Base-by-base conservation (phyloP, 441 rosid genomes). In the Aquilaria agallochum region DNA sequence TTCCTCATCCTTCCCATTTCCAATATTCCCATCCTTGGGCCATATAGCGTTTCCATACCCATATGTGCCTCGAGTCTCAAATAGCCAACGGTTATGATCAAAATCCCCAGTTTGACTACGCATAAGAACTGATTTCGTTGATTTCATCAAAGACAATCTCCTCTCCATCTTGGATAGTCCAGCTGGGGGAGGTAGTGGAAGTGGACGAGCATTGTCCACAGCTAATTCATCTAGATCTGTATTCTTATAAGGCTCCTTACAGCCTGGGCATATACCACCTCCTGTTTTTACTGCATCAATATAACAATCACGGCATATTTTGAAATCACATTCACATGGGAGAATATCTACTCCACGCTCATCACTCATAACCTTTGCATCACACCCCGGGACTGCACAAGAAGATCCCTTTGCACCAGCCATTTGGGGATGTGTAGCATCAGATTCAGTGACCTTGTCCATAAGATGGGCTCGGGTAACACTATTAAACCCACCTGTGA, bases 291-390 rank as follows among this genome's bases (percentile, higher is more conserved):
- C 88, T 0, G 96, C 96, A 76, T 92, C 98, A 47, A 88, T 71
- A 60, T 83, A 92, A 68, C 96, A 92, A 68, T 92, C 98, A 44
- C 88, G 79, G 61, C 98, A 92, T 52, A 92, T 87, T 81, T 92
- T 92, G 65, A 87, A 92, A 76, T 89, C 98, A 65, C 98, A 92
- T 68, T 87, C 96, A n/a, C 98, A 92, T 52, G 96, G 98, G 40
- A 90, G 92, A 69, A 90, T 86, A 62, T 90, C 98, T n/a, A 60
- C 64, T 3, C 98, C 96, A 33, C 95, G 89, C 72, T 65, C 96
- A 65, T 89, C 98, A 50, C 85, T 87, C 96, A 92, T 92, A 48
- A 88, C 91, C 72, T 84, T 89, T 10, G 83, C 93, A 61, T 92
- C 98, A 57, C 98, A 92, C 11, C 98, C 96, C 14, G 81, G 93